Evolutionary conservation across 148 eudicot species (phyloP).

Genomic region (Dianthus caryophyllus): DNA sequence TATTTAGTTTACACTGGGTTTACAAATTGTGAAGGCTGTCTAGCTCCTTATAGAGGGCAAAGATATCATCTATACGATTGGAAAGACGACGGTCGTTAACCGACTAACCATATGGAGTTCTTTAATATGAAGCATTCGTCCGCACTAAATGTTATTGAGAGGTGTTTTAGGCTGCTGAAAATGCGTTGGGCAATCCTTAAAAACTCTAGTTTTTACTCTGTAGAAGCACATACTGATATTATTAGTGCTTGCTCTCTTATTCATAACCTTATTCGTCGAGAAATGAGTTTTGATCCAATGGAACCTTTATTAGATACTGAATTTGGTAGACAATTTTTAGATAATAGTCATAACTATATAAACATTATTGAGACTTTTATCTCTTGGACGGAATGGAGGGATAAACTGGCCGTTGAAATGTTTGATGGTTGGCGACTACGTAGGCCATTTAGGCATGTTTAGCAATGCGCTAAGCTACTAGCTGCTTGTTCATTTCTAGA

Average conservation of each 20-base stretch:
- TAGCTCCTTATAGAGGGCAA: conserved; percentile 10
- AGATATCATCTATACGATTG: conserved; percentile 13
- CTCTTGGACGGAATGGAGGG: conserved; percentile 13
- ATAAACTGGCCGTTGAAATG: conserved; percentile 13
- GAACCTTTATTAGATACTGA: conserved; percentile 8
- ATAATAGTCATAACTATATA: not conserved
- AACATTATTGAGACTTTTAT: not conserved
- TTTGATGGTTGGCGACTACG: conserved; percentile 1
- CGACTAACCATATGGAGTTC: not conserved
- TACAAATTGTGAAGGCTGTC: too few relatives aligned
- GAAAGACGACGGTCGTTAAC: conserved; percentile 6
- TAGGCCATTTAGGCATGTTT: not conserved
- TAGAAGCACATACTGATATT: not conserved
- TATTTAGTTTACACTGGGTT: too few relatives aligned
- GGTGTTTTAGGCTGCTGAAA: conserved; percentile 14
- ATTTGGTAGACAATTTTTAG: not conserved
- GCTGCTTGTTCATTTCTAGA: too few relatives aligned
- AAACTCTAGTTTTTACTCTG: not conserved
- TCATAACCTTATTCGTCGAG: conserved; percentile 12
- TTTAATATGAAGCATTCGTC: conserved; percentile 10
- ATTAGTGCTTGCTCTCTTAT: not conserved
- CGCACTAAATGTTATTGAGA: conserved; percentile 1
- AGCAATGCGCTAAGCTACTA: too few relatives aligned
- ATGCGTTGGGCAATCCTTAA: conserved; percentile 18
- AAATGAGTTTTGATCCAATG: conserved; percentile 15